Evolutionary conservation across 495 filamentous ascomycete species (phyloP).

Genomic region (Neurospora sp.): DNA sequence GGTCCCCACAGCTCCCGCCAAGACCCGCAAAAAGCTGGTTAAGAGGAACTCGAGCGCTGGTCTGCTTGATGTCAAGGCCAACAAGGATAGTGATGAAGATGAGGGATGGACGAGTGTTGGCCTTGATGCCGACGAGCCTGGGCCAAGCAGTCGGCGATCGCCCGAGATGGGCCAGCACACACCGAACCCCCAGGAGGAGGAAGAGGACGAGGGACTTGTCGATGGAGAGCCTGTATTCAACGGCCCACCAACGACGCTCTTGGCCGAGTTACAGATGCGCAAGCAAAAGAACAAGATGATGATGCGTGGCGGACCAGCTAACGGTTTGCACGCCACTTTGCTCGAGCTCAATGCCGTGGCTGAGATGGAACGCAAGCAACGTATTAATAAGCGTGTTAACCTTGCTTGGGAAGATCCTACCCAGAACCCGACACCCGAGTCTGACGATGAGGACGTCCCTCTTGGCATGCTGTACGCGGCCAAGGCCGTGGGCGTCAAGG

Average conservation of each 20-base stretch:
- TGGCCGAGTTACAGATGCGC: constrained; percentile 83
- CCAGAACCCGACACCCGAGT: constrained; percentile 31
- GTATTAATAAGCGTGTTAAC: constrained; percentile 63
- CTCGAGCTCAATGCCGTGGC: constrained; percentile 86
- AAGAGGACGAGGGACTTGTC: constrained; percentile 29
- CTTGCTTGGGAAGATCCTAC: constrained; percentile 80
- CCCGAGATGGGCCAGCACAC: constrained; percentile 5
- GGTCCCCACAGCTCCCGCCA: constrained; percentile 1
- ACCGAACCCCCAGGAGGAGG: constrained; percentile 11
- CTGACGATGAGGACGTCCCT: constrained; percentile 65
- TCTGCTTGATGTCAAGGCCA: constrained; percentile 7
- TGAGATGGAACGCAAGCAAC: constrained; percentile 67
- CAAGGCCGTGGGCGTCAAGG: constrained; percentile 38
- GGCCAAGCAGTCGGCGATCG: neutral
- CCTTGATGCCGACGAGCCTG: constrained; percentile 1
- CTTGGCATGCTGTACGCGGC: constrained; percentile 68
- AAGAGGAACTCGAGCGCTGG: constrained; percentile 11
- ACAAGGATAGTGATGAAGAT: constrained; percentile 8
- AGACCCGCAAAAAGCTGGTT: constrained; percentile 13
- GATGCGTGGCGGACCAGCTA: constrained; percentile 54
- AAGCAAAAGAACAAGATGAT: constrained; percentile 75
- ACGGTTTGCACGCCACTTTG: constrained; percentile 78
- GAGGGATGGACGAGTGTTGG: constrained; percentile 8
- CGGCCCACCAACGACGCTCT: constrained; percentile 74
- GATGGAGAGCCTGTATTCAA: constrained; percentile 39